Conservation (phyloP, 1,284 basidiomycete genomes). For the Trichosporon sp. region DNA sequence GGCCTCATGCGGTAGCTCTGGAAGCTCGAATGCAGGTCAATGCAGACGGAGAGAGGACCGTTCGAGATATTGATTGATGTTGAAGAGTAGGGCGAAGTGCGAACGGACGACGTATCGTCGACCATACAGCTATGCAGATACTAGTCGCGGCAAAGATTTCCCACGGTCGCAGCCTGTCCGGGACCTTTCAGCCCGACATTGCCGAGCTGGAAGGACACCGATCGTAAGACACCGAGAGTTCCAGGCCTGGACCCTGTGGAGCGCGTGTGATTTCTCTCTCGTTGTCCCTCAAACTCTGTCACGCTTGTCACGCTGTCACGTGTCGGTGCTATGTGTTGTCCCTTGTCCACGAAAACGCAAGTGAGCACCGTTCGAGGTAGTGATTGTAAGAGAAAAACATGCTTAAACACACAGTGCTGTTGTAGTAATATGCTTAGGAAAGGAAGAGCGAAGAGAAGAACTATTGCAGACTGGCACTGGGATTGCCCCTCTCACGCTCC, state of each 20-base stretch:
- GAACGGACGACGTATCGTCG: too few species aligned
- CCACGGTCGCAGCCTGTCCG: neutral
- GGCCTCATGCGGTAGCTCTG: too few species aligned
- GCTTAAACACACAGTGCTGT: neutral
- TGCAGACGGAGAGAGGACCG: too few species aligned
- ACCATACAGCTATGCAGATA: too few species aligned
- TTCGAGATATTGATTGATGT: too few species aligned
- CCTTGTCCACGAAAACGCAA: too few species aligned
- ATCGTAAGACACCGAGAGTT: neutral
- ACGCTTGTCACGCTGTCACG: neutral
- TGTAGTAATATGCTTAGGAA: neutral
- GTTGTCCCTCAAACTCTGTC: neutral
- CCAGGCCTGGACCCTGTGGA: neutral
- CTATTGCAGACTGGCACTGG: neutral
- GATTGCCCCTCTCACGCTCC: neutral
- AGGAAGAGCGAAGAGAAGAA: neutral
- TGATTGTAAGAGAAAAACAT: neutral
- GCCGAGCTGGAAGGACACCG: neutral
- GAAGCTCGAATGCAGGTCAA: too few species aligned
- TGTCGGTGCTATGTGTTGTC: neutral
- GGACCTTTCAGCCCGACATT: neutral
- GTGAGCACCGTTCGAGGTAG: neutral
- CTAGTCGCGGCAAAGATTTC: neutral
- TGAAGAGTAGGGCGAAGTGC: too few species aligned
- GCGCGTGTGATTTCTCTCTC: neutral